Evolutionary conservation across 441 rosid genomes (phyloP).

Genomic region (Brassica hybrid): DNA sequence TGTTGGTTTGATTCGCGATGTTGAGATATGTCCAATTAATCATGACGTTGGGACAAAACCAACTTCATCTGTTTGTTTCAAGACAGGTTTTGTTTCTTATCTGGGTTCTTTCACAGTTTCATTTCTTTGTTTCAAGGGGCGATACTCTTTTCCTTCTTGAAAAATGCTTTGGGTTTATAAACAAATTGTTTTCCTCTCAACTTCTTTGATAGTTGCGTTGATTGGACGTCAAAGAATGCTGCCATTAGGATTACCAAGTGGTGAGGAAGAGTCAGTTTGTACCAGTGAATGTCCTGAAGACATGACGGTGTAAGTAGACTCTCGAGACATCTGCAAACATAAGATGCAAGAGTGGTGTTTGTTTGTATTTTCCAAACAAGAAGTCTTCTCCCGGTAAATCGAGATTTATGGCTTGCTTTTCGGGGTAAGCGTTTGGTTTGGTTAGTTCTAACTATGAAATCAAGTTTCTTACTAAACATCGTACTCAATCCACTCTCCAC

Average conservation of each 20-base stretch:
- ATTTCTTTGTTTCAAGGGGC: too few species aligned
- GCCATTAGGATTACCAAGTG: slow-evolving; percentile 15
- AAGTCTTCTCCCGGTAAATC: slow-evolving; percentile 79
- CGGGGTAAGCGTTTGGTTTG: slow-evolving; percentile 50
- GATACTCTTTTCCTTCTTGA: too few species aligned
- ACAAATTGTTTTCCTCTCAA: too few species aligned
- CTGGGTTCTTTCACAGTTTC: too few species aligned
- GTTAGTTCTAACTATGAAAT: neutral
- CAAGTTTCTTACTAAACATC: slow-evolving; percentile 10
- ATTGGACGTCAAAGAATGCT: slow-evolving; percentile 52
- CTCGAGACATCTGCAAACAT: slow-evolving; percentile 53
- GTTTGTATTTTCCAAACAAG: slow-evolving; percentile 77
- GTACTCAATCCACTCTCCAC: slow-evolving; percentile 45
- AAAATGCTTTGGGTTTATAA: too few species aligned
- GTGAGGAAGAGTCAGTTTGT: slow-evolving; percentile 24
- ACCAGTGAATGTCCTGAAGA: slow-evolving; percentile 29
- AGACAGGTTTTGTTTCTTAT: too few species aligned
- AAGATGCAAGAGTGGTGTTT: slow-evolving; percentile 52
- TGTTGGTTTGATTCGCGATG: too few species aligned
- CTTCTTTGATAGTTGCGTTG: too few species aligned
- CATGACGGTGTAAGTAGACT: slow-evolving; percentile 36
- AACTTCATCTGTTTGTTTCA: too few species aligned
- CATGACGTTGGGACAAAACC: too few species aligned
- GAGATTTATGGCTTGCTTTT: slow-evolving; percentile 58
- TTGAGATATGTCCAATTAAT: too few species aligned